Percentiles rank a stretch among this genome's conserved stretches.
Evolutionary conservation across 352 stramenopile species (phyloP).

Genomic region (Pythium phragmitis): DNA sequence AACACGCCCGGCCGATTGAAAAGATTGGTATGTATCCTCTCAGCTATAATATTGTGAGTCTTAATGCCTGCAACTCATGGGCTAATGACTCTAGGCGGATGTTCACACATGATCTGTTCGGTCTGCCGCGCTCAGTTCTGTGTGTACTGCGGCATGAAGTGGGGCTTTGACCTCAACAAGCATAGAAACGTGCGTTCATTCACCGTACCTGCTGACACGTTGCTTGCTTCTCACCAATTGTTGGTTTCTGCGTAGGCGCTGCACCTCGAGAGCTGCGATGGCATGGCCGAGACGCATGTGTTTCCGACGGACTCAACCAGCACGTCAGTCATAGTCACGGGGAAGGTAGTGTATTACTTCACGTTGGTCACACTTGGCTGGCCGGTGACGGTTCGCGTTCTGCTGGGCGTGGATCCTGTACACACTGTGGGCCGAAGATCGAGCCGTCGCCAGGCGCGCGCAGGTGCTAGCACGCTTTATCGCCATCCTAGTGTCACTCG

Average conservation of each 20-base stretch:
- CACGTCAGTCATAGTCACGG: background rate
- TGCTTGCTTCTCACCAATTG: background rate
- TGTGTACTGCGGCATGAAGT: slow-evolving; percentile 70
- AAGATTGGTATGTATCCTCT: slow-evolving; percentile 44
- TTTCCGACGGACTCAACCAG: background rate
- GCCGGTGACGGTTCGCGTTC: slow-evolving; percentile 5
- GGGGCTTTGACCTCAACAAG: background rate
- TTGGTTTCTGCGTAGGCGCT: slow-evolving; percentile 18
- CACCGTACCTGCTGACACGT: background rate
- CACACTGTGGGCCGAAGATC: background rate
- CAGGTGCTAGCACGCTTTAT: background rate
- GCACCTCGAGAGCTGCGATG: background rate
- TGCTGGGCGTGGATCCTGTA: slow-evolving; percentile 14
- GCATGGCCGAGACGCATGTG: background rate
- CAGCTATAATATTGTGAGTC: background rate
- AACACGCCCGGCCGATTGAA: slow-evolving; percentile 85
- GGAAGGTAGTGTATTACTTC: background rate
- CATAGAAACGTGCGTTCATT: background rate
- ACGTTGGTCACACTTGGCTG: background rate
- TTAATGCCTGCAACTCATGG: background rate
- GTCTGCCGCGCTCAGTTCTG: slow-evolving; percentile 87
- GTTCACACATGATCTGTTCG: slow-evolving; percentile 92
- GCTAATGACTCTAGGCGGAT: slow-evolving; percentile 45
- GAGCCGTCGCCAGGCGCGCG: background rate
- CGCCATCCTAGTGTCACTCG: background rate